These are phyloP conservation scores for Skeletonema menzelii DNA, from an alignment of 108 stramenopile species.

Conservation along the genomic window DNA sequence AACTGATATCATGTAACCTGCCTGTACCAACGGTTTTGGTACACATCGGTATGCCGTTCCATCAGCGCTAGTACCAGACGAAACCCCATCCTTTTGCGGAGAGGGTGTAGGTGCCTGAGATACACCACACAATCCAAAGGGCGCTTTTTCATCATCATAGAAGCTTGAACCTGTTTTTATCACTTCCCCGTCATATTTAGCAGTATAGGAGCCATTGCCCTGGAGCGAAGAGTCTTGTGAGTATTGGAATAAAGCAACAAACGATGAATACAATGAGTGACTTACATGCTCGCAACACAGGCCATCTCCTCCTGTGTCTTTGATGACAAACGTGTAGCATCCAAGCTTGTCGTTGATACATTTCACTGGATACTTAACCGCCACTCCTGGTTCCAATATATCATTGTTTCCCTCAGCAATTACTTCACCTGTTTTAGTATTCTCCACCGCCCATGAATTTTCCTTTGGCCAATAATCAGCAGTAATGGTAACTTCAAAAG, in stretches of 20 bases:
- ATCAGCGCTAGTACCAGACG: neutral
- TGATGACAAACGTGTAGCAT: conserved; percentile 40
- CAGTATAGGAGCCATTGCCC: conserved; percentile 36
- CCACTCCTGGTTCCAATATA: conserved; percentile 26
- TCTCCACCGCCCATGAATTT: conserved; percentile 28
- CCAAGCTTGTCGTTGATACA: conserved; percentile 33
- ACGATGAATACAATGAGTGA: no score
- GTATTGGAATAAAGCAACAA: no score
- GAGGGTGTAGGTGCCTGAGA: neutral
- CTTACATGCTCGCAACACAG: conserved; percentile 45
- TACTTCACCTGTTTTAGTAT: conserved; percentile 27
- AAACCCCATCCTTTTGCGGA: neutral
- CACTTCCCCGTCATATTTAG: conserved; percentile 19
- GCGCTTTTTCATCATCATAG: conserved; percentile 28
- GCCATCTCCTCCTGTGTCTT: conserved; percentile 45
- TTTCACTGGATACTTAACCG: conserved; percentile 9
- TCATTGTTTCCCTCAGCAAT: conserved; percentile 30
- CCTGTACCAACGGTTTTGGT: conserved; percentile 3
- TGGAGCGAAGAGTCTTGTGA: no score
- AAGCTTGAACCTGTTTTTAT: conserved; percentile 26
- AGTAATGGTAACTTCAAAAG: conserved; percentile 38
- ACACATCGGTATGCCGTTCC: conserved; percentile 6
- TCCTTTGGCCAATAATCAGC: conserved; percentile 49
- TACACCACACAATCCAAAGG: conserved; percentile 23
- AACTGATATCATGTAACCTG: conserved; percentile 7